Percentiles rank a stretch among this genome's conserved stretches.
These are phyloP conservation scores for Pseudonitzschia multiseries DNA, from an alignment of 108 stramenopile genomes.

Conservation along the genomic window DNA sequence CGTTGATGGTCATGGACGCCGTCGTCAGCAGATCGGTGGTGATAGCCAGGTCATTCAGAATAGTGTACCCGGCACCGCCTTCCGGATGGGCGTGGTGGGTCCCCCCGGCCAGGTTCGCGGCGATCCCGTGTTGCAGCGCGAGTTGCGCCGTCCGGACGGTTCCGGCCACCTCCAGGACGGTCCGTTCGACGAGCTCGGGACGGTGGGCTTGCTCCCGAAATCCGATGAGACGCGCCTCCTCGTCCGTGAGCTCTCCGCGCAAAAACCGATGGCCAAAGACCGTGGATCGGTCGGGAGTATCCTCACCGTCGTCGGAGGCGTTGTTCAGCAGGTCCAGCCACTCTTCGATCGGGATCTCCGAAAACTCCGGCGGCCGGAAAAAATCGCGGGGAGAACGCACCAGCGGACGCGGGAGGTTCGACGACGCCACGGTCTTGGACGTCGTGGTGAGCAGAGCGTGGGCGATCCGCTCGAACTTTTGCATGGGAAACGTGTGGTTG, in stretches of 20 bases:
- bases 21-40: conserved; percentile 54
- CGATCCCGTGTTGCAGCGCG: conserved; percentile 73
- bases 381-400: conserved; percentile 47
- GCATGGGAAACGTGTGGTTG: conserved; percentile 68
- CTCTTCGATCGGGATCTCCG: conserved; percentile 29
- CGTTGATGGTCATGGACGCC: background rate
- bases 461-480: conserved; percentile 55
- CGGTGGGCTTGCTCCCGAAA: conserved; percentile 69
- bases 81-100: conserved; percentile 74
- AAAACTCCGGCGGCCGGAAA: conserved; percentile 50
- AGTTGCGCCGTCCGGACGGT: conserved; percentile 70
- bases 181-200: conserved; percentile 67
- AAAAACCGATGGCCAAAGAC: conserved; percentile 53
- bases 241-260: conserved; percentile 40
- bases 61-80: conserved; percentile 74
- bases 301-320: background rate
- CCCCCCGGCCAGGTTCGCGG: conserved; percentile 78
- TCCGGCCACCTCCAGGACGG: conserved; percentile 74
- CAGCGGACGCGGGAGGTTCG: conserved; percentile 37
- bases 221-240: conserved; percentile 68
- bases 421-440: background rate
- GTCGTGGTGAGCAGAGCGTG: conserved; percentile 40
- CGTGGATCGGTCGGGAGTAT: background rate
- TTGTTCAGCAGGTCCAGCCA: conserved; percentile 26
- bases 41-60: conserved; percentile 79